Percentiles rank a stretch among this genome's conserved stretches.
Conservation (phyloP, 2,329 filamentous ascomycete genomes). For the Pseudogymnoascus verrucosus region DNA sequence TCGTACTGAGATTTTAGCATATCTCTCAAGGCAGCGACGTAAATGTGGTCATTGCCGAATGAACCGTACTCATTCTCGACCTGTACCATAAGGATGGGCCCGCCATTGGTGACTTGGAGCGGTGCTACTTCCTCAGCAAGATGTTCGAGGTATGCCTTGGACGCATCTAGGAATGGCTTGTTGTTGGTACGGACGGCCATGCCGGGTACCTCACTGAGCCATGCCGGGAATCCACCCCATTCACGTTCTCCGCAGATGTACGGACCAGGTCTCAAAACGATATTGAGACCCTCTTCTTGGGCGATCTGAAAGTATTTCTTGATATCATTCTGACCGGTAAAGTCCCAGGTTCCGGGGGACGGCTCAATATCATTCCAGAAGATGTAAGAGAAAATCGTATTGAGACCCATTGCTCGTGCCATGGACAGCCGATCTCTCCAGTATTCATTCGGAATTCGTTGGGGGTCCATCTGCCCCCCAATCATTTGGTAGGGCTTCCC, state of each 20-base stretch:
- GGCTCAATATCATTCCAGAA: conserved; percentile 44
- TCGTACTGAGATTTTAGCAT: conserved; percentile 37
- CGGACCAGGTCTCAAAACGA: conserved; percentile 40
- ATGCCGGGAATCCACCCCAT: conserved; percentile 35
- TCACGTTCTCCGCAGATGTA: conserved; percentile 42
- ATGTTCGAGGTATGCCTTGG: conserved; percentile 36
- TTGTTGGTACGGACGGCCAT: conserved; percentile 34
- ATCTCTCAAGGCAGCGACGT: conserved; percentile 34
- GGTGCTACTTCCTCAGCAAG: conserved; percentile 37
- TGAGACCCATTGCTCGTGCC: conserved; percentile 40
- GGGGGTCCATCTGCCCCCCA: conserved; percentile 43
- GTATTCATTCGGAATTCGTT: conserved; percentile 39
- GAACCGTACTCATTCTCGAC: conserved; percentile 47
- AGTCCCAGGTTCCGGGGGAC: conserved; percentile 32
- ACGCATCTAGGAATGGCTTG: conserved; percentile 34
- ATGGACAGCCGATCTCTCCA: conserved; percentile 39
- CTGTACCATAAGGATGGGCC: conserved; percentile 40
- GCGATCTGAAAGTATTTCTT: conserved; percentile 39
- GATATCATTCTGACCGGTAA: conserved; percentile 37
- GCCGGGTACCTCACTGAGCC: conserved; percentile 34
- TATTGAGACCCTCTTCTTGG: conserved; percentile 39
- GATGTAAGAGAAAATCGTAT: conserved; percentile 43
- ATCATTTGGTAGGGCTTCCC: conserved; percentile 36
- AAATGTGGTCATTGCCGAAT: conserved; percentile 38
- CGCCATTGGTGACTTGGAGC: conserved; percentile 38